These are phyloP conservation scores for Persicaria maculosa DNA, from an alignment of 148 eudicot species.

Conservation along the genomic window DNA sequence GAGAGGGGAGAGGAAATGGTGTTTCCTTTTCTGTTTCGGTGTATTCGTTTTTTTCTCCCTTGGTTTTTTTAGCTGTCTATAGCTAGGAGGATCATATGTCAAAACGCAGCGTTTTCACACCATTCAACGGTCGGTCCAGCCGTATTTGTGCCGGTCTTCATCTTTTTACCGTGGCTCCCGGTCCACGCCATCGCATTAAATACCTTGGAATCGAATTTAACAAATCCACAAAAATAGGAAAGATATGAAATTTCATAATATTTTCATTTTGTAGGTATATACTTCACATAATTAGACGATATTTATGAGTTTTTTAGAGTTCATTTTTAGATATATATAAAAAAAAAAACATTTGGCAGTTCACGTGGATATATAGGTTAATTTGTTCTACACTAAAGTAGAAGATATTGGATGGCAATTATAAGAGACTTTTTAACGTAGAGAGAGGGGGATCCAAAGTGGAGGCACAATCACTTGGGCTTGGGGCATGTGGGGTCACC, in stretches of 20 bases:
- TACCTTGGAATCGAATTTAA: not conserved
- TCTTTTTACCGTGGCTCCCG: slow-evolving; percentile 31
- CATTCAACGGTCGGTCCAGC: slow-evolving; percentile 27
- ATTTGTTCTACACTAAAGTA: too few species aligned
- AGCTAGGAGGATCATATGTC: slow-evolving; percentile 14
- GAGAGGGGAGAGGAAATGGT: slow-evolving; percentile 23
- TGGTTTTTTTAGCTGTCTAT: slow-evolving; percentile 4
- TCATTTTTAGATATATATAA: too few species aligned
- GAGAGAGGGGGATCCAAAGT: not conserved
- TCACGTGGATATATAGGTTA: too few species aligned
- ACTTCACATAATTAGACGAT: too few species aligned
- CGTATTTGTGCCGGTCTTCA: slow-evolving; percentile 31
- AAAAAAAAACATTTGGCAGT: too few species aligned
- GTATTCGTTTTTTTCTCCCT: not conserved
- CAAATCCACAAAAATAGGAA: not conserved
- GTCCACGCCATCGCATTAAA: slow-evolving; percentile 32
- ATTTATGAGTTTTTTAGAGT: too few species aligned
- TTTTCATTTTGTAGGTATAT: not conserved
- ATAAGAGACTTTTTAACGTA: not conserved
- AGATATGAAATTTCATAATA: not conserved
- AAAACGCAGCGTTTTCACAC: not conserved
- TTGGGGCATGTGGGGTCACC: slow-evolving; percentile 9
- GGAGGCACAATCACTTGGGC: not conserved
- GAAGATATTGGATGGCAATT: too few species aligned
- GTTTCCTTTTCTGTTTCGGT: slow-evolving; percentile 6